Base-by-base conservation (phyloP, 164 flowering plant species). In the Aristolochia fimbriata region DNA sequence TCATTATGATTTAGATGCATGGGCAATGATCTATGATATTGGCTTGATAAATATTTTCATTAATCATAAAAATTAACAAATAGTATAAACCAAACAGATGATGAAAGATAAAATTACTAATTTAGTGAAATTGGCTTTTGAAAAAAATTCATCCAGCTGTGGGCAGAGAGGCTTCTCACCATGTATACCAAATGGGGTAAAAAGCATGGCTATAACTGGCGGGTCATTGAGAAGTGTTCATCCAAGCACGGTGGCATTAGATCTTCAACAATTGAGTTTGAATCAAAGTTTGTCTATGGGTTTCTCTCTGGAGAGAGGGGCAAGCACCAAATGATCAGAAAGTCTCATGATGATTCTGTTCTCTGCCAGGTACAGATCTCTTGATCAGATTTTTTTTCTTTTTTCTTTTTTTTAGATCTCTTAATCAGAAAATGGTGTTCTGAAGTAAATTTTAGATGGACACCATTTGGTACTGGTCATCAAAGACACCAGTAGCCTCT, bases 141-240 rank as follows among this genome's bases (percentile, higher is more conserved):
- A 17, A 6, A 22, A 21, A 24, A 15, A 24, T 33, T 43, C 24
- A 53, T 69, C 41, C 78, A 91, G 98, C 69, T 79, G 55, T 91
- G 96, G 98, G 84, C 81, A 50, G 80, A 78, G 58, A 78, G 67
- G 65, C 83, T 91, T 22, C 58, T 81, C 15, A 71, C 56, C 67
- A 86, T 91, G 98, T 91, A 91, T 65, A 53, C 48, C 56, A 85
- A 78, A 73, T 91, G 98, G 98, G 94, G 85, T 50, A 71, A 78
- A 66, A 91, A 77, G 81, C 88, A 78, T 68, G 96, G 91, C 17
- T 67, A 73, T 62, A 65, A 51, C 52, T 90, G 81, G 67, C 77
- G 92, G 75, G 57, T 86, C 13, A 75, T 78, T 47, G 94, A 86
- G 72, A 82, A 74, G 65, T 41, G 19, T 58, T 47, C 58, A 57